Conservation (phyloP, 2,329 filamentous ascomycete species). For the Fusarium solani-melongenae region DNA sequence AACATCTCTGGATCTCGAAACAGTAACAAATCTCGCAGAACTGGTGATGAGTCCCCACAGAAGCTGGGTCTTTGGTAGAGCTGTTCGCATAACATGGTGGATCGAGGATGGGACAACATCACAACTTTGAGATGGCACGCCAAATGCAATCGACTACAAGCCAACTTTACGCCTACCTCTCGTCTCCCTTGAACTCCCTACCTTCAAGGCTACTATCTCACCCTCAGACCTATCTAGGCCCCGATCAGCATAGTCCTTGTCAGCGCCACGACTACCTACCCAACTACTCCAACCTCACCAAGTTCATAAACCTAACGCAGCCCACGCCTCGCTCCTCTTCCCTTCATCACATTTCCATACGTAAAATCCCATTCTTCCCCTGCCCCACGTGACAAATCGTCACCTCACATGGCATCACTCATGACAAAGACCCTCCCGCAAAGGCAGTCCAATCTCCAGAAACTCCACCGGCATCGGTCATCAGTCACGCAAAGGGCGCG, state of each 20-base stretch:
- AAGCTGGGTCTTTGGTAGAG: not conserved
- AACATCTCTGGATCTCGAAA: not conserved
- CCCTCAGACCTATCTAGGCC: not conserved
- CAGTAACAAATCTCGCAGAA: not conserved
- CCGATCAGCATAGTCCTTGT: not conserved
- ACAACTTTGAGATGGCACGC: not conserved
- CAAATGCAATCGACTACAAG: not conserved
- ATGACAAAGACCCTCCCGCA: conserved; percentile 1
- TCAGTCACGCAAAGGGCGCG: conserved; percentile 22
- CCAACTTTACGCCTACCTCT: not conserved
- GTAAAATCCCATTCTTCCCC: not conserved
- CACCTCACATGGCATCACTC: not conserved
- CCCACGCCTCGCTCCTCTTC: not conserved
- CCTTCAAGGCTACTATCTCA: not conserved
- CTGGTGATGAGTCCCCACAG: not conserved
- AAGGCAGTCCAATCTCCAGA: conserved; percentile 16
- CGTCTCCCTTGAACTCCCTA: too few species aligned
- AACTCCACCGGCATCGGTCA: conserved; percentile 20
- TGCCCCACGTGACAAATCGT: not conserved
- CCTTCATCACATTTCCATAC: not conserved
- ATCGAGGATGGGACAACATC: not conserved
- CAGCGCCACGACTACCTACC: not conserved
- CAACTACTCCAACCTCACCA: not conserved
- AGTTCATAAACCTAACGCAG: not conserved
- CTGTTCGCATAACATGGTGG: not conserved